These are phyloP conservation scores for Xylaria grammica DNA, from an alignment of 495 filamentous ascomycete species.

Conservation along the genomic window DNA sequence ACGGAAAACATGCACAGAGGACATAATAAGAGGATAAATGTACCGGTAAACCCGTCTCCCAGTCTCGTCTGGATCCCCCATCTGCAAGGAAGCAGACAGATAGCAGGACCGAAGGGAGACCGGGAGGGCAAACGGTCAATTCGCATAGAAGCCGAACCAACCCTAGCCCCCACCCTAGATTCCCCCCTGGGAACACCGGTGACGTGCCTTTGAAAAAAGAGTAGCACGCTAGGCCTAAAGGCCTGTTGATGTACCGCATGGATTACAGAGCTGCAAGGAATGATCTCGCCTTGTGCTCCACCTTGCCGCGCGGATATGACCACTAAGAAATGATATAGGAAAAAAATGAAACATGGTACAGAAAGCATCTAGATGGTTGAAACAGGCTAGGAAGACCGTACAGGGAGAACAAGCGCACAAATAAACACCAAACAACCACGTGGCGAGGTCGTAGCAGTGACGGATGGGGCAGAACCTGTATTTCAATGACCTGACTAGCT, in stretches of 20 bases:
- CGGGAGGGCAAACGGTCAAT: constrained; percentile 46
- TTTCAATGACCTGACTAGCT: constrained; percentile 6
- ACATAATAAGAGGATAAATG: constrained; percentile 16
- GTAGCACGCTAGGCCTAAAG: constrained; percentile 10
- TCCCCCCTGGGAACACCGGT: constrained; percentile 37
- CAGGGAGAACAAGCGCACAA: not conserved
- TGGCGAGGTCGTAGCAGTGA: not conserved
- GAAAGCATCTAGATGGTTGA: not conserved
- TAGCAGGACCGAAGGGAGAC: constrained; percentile 27
- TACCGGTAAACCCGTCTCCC: constrained; percentile 41
- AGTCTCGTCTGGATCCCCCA: constrained; percentile 30
- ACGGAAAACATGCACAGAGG: not conserved
- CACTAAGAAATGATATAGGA: constrained; percentile 2
- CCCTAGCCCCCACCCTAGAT: constrained; percentile 34
- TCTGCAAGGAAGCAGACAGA: constrained; percentile 28
- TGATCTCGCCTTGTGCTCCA: constrained; percentile 69
- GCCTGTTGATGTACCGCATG: constrained; percentile 60
- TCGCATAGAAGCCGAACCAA: constrained; percentile 41
- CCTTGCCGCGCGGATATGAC: constrained; percentile 57
- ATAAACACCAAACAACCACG: not conserved
- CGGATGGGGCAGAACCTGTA: not conserved
- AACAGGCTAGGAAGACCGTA: not conserved
- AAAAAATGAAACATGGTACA: not conserved
- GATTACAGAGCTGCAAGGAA: constrained; percentile 71
- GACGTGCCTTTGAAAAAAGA: constrained; percentile 28